Conservation (phyloP, 75 land plant genomes). For the Sequoia sempervirens region DNA sequence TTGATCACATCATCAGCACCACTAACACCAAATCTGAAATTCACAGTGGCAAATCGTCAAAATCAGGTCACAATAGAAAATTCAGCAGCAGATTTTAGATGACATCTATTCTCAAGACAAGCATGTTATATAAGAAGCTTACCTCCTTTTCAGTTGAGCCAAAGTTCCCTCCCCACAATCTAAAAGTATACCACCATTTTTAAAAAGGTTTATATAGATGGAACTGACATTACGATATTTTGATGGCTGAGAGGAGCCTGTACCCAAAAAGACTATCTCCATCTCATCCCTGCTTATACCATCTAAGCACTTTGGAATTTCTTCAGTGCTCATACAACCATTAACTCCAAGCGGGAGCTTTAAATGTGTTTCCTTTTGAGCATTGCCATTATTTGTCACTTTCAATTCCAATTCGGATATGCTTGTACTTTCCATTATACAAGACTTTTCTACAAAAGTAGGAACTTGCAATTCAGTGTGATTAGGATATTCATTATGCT, state of each 20-base stretch:
- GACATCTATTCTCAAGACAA: background rate
- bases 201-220: slow-evolving; percentile 81
- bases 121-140: slow-evolving; percentile 12
- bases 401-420: background rate
- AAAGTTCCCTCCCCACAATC: slow-evolving; percentile 99
- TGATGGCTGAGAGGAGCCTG: slow-evolving; percentile 97
- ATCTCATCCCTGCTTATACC: slow-evolving; percentile 75
- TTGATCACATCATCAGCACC: slow-evolving; percentile 80
- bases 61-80: background rate
- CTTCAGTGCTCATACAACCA: background rate
- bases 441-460: slow-evolving; percentile 44
- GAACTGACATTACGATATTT: slow-evolving; percentile 97
- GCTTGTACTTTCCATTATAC: slow-evolving; percentile 18
- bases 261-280: slow-evolving; percentile 93
- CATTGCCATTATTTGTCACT: background rate
- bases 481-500: background rate
- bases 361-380: background rate
- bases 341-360: slow-evolving; percentile 6
- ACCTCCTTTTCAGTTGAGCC: slow-evolving; percentile 95
- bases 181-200: slow-evolving; percentile 77
- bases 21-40: slow-evolving; percentile 68
- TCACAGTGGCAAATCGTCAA: background rate
- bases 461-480: slow-evolving; percentile 6
- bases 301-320: slow-evolving; percentile 60
- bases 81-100: background rate